Percentiles rank a stretch among this genome's conserved stretches.
Evolutionary conservation across 2,329 filamentous ascomycete genomes (phyloP).

Genomic region (Aaosphaeria arxii): DNA sequence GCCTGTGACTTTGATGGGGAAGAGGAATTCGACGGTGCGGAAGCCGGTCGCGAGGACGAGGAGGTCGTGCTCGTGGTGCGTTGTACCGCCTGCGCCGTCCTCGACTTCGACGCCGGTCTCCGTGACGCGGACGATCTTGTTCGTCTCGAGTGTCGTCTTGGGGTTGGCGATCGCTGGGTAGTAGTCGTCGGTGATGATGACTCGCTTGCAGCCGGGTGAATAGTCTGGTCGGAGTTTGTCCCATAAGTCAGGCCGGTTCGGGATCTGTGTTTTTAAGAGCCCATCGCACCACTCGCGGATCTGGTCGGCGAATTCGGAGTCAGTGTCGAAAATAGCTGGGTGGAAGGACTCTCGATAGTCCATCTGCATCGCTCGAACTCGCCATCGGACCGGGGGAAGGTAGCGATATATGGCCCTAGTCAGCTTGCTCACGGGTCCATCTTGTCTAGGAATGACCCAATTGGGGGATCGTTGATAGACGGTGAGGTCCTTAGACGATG

Average conservation of each 20-base stretch:
- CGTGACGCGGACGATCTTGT: conserved; percentile 46
- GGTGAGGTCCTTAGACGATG: background rate
- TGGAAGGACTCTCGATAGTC: conserved; percentile 52
- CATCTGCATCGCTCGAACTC: conserved; percentile 53
- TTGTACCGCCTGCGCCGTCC: conserved; percentile 23
- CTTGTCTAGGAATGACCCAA: conserved; percentile 45
- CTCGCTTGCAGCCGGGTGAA: conserved; percentile 53
- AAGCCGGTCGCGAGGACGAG: conserved; percentile 60
- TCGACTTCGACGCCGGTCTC: conserved; percentile 46
- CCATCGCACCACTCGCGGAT: conserved; percentile 36
- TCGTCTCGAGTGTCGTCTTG: conserved; percentile 53
- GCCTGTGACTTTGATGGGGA: conserved; percentile 54
- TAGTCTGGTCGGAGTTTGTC: conserved; percentile 55
- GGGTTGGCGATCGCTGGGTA: conserved; percentile 48
- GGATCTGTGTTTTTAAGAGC: conserved; percentile 47
- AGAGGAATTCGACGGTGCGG: conserved; percentile 57
- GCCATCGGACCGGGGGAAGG: conserved; percentile 50
- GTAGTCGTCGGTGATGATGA: conserved; percentile 56
- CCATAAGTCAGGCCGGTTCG: conserved; percentile 50
- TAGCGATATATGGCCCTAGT: conserved; percentile 47
- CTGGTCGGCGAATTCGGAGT: conserved; percentile 40
- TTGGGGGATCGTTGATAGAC: background rate
- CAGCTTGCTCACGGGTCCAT: conserved; percentile 45
- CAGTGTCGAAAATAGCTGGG: conserved; percentile 42
- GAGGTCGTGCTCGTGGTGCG: conserved; percentile 51